Base-by-base conservation (phyloP, 2,329 filamentous ascomycete species). In the Clathrospora elynae region DNA sequence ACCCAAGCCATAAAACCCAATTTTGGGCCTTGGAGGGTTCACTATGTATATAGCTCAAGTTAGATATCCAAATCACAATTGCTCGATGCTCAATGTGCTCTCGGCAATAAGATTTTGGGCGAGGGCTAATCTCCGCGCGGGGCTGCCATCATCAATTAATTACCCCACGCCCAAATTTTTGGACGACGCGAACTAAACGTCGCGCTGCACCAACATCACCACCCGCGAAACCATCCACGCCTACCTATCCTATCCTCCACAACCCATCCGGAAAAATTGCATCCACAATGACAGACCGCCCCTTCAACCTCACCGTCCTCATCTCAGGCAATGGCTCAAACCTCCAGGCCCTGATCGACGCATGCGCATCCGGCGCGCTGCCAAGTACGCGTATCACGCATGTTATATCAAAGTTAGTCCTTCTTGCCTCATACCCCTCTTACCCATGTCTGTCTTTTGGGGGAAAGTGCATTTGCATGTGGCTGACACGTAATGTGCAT, bases 311-410 rank as follows among this genome's bases (percentile, higher is more conserved):
- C 57, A 78, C 84, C 37, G 82, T 88, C 56, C 80, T 89, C 12
- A 69, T 71, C 23, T 71, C 68, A 25, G 67, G 88, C 68, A 84
- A 80, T 54, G 88, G 88, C 57, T 84, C 85, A 25, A 92, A 92
- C 67, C 82, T 91, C 13, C 87, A 92, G 75, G 87, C 87, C 43
- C 78, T 95, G 37, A 85, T 86, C 61, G 81, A 86, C 66, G 79
- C 80, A 46, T 73, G 74, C 68, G 71, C 73, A 35, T 67, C 75
- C 18, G 67, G 70, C 20, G 59, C 71, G 16, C 74, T 82, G 19
- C 75, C 79, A 26, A 71, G 76, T 53, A 73, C 75, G 5, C 73
- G 75, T 53, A 80, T 86, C 59, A 72, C 81, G 16, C 80, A 83
- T 46, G 84, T 88, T 5, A 82, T 88, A 46, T 80, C 83, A 43